phyloP scores from a whole-genome alignment of 148 eudicot species.

The Suaeda aralocaspica region DNA sequence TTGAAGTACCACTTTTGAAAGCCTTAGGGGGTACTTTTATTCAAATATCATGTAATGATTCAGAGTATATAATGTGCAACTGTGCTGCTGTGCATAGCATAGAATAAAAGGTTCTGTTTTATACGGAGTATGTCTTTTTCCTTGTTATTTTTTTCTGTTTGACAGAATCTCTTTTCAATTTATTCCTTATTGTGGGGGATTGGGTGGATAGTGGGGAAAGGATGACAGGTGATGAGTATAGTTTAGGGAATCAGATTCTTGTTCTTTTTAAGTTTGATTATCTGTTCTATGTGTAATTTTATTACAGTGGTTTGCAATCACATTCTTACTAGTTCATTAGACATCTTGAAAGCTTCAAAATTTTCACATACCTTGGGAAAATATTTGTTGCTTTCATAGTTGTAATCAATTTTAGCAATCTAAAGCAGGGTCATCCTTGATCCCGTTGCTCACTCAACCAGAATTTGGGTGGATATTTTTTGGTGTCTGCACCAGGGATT shows the following conservation, averaged over 20 bases:
- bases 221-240: background rate
- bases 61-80: background rate
- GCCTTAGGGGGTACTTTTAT: background rate
- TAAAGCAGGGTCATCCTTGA: conserved; percentile 9
- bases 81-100: background rate
- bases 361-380: background rate
- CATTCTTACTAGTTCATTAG: background rate
- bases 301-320: background rate
- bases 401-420: no score
- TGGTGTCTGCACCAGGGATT: background rate
- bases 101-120: background rate
- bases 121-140: background rate
- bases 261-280: background rate
- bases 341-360: background rate
- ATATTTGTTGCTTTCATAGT: background rate
- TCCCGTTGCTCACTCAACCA: background rate
- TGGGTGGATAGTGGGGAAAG: background rate
- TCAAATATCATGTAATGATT: background rate
- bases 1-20: background rate
- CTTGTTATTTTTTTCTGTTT: background rate
- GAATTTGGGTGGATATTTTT: background rate
- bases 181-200: background rate
- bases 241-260: conserved; percentile 5
- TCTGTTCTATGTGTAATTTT: background rate
- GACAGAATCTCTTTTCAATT: conserved; percentile 6